A percentile compares a stretch with the other conserved stretches of the same genome.
phyloP scores from a whole-genome alignment of 2,329 filamentous ascomycete species.

The Trichoderma sp. region DNA sequence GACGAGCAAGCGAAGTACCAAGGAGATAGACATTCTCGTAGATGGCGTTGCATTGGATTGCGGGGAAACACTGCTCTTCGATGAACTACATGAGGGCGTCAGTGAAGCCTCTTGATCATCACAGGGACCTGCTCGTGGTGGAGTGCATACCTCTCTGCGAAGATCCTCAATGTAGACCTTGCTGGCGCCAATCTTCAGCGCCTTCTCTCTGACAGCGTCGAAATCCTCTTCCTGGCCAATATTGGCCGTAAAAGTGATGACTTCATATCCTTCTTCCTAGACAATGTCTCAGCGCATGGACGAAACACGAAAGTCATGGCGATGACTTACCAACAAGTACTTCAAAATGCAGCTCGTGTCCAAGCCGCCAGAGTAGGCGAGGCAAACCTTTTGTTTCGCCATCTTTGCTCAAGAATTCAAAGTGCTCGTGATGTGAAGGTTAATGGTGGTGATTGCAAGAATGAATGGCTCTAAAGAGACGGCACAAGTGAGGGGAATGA shows the following conservation, averaged over 20 bases:
- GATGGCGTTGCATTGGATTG: slow-evolving; percentile 51
- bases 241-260: slow-evolving; percentile 10
- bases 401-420: neutral
- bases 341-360: slow-evolving; percentile 11
- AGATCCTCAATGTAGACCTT: slow-evolving; percentile 14
- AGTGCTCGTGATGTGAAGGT: neutral
- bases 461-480: neutral
- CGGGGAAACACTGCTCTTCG: slow-evolving; percentile 7
- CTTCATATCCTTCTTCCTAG: slow-evolving; percentile 7
- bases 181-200: slow-evolving; percentile 14
- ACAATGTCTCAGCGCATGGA: neutral
- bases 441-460: neutral
- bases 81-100: neutral
- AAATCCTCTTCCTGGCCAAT: slow-evolving; percentile 16
- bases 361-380: slow-evolving; percentile 12
- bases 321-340: neutral
- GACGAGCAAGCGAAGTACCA: slow-evolving; percentile 64
- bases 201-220: slow-evolving; percentile 5
- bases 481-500: neutral
- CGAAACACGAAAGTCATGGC: neutral
- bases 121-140: neutral
- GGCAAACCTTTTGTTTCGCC: slow-evolving; percentile 10
- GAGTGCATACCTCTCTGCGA: slow-evolving; percentile 3
- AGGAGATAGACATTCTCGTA: slow-evolving; percentile 59
- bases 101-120: neutral